phyloP scores from a whole-genome alignment of 179 eudicot species.

The Spergularia azorica region DNA sequence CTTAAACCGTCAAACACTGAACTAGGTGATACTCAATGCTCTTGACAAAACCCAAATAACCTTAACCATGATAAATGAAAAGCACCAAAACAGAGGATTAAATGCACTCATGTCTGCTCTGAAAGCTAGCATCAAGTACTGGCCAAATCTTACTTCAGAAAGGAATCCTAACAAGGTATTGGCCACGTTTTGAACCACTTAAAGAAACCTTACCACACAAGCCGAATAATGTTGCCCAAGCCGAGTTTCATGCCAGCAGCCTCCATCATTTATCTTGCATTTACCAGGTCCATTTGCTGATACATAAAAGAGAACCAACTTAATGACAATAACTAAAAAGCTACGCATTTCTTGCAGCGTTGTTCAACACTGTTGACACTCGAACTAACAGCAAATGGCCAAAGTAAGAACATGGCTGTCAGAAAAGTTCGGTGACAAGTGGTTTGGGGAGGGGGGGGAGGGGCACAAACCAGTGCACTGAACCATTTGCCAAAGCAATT shows the following conservation, averaged over 20 bases:
- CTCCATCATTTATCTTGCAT: slow-evolving; percentile 88
- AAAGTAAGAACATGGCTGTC: not conserved
- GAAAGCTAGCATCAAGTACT: no score
- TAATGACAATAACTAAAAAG: not conserved
- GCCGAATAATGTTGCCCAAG: slow-evolving; percentile 74
- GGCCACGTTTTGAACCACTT: not conserved
- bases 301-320: slow-evolving; percentile 12
- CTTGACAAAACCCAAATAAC: no score
- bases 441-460: no score
- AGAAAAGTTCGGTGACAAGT: no score
- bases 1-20: no score
- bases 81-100: no score
- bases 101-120: no score
- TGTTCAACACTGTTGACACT: not conserved
- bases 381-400: not conserved
- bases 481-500: no score
- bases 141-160: not conserved
- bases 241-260: slow-evolving; percentile 92
- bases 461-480: no score
- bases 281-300: slow-evolving; percentile 96
- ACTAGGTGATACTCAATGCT: no score
- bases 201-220: slow-evolving; percentile 55
- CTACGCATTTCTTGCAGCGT: not conserved
- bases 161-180: not conserved
- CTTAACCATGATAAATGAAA: no score